Evolutionary conservation across 495 filamentous ascomycete species (phyloP), one percentile per base, ranked within the genome.

Genomic region (Xylaria nigripes): DNA sequence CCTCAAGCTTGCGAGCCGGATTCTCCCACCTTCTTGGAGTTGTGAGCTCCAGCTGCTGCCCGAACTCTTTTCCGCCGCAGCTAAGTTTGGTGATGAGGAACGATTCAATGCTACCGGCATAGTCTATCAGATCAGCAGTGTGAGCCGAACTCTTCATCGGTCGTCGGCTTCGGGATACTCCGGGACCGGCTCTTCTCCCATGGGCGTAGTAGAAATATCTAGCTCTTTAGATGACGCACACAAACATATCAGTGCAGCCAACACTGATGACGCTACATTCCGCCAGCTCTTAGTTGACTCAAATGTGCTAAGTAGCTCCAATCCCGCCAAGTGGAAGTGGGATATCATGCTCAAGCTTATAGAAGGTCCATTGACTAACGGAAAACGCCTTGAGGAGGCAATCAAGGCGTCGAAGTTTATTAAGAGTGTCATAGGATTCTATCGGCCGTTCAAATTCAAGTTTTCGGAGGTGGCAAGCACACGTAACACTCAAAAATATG

Each of bases 311-410:
- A 86, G 81, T 48, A 88, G 85, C 34, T 85, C 86, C 46, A 96
- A 94, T 55, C 94, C 83, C 65, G 73, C 81, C 18, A 98, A 98
- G 63, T 98, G 93, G 93, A 89, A 93, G 60, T 98, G 93, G 93
- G 87, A 95, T 58, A 72, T 94, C 23, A 88, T 98, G 40, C 80
- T 88, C 51, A 83, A 85, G 60, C 82, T 97, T 30, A 90, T 98
- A 42, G 94, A 98, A 65, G 94, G 94, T 0, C 93, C 93, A 4
- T 68, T 98, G 34, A 83, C 86, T n/a, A 95, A 92, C 60, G 81
- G 90, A 6, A 96, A 95, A 66, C 79, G 93, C 40, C 78, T 97
- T 9, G 89, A 95, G 59, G 94, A 98, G 66, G 91, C 92, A 2
- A 89, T 96, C 64, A 94, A 92, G 66, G 87, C 83, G 21, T 91